Base-by-base conservation (phyloP, 2,329 filamentous ascomycete species). In the Colletotrichum eleusines region DNA sequence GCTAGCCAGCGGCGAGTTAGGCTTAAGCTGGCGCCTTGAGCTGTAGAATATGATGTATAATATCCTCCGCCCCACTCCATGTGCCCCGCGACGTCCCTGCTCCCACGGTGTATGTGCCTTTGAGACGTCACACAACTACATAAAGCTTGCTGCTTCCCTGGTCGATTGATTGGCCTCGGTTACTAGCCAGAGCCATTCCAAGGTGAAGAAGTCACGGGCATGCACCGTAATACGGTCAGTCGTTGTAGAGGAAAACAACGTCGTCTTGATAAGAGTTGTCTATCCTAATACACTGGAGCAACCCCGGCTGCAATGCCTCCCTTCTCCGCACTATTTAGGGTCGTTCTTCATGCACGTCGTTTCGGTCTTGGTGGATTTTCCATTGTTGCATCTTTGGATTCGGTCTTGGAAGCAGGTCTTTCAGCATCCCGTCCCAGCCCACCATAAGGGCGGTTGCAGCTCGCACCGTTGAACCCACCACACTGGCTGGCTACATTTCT, bases 21-120 rank as follows among this genome's bases (percentile, higher is more conserved):
- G 46, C 46, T 35, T 33, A 44, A 28, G 51, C 65, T 63, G 63
- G 69, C 50, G 57, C 38, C 44, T 70, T 50, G 66, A 70, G 48
- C 44, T 72, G 66, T 70, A 71, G 66, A 72, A 70, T 66, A 72
- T 51, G 66, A 70, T 72, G 69, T 72, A 72, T 61, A 62, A 70
- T 51, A 72, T 35, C 50, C 48, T 61, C 71, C 59, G 31, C 28
- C 23, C 23, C 59, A 53, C n/a, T 11, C n/a, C 26, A 14, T 38
- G 57, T 42, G 51, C 33, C 11, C 40, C 31, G 42, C 5, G 6
- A 54, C 35, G 44, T 31, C 11, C n/a, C 9, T 53, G 18, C 16
- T 9, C 8, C 14, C 54, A 55, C 63, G 50, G 60, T 42, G 5
- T 26, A 63, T 42, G 5, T 26, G 48, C 40, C 20, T 81, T 78